Evolutionary conservation across 2,329 filamentous ascomycete genomes (phyloP).

Genomic region (Curvularia spicifera): DNA sequence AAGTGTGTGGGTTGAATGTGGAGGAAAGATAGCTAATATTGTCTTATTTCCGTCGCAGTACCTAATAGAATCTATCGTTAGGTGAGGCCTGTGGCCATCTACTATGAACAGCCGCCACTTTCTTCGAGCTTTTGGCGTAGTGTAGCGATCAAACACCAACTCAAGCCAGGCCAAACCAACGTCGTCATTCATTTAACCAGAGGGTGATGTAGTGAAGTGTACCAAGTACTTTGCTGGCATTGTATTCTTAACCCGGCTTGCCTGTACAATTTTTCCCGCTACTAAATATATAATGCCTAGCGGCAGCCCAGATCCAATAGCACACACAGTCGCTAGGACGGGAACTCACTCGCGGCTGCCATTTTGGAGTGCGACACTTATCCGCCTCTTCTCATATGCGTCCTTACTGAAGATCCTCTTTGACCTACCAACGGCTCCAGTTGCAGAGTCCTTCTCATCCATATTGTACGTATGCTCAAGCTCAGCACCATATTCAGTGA

Average conservation of each 20-base stretch:
- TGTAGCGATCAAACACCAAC: constrained; percentile 16
- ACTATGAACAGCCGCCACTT: constrained; percentile 3
- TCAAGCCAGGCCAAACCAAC: constrained; percentile 17
- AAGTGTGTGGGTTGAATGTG: neutral
- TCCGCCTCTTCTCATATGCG: neutral
- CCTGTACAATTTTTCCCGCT: too few relatives aligned
- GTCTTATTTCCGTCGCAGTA: neutral
- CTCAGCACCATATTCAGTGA: too few relatives aligned
- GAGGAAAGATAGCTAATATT: neutral
- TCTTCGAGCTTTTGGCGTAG: neutral
- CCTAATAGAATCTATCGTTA: neutral
- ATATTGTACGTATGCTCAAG: too few relatives aligned
- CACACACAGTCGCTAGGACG: too few relatives aligned
- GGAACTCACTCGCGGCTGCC: neutral
- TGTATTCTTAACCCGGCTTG: too few relatives aligned
- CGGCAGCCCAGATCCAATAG: too few relatives aligned
- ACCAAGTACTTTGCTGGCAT: too few relatives aligned
- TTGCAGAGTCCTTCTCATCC: too few relatives aligned
- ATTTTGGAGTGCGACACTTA: neutral
- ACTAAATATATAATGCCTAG: too few relatives aligned
- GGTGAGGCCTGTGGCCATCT: neutral
- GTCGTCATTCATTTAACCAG: constrained; percentile 12
- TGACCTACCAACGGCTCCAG: neutral
- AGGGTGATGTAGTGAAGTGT: too few relatives aligned
- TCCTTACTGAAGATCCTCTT: constrained; percentile 1